phyloP scores from a whole-genome alignment of 2,329 filamentous ascomycete species.

The Scedosporium minutisporum region DNA sequence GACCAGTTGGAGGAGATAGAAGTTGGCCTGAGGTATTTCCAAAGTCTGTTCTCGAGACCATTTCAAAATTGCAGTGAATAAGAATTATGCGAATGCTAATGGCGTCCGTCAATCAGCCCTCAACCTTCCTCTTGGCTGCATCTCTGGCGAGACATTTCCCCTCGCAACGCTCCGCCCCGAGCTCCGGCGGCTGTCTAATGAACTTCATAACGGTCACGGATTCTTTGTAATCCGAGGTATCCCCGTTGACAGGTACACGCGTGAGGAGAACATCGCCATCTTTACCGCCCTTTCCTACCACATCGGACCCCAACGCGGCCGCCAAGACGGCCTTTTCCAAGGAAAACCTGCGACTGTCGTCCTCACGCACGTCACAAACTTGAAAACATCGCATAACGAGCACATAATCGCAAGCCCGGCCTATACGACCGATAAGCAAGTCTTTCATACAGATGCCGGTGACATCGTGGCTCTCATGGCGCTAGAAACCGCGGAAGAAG shows the following conservation, averaged over 20 bases:
- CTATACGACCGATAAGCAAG: constrained; percentile 30
- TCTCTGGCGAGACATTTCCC: constrained; percentile 42
- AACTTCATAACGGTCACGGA: constrained; percentile 48
- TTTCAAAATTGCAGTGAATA: not conserved
- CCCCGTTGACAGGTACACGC: constrained; percentile 38
- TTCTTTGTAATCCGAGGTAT: constrained; percentile 55
- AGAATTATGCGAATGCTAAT: not conserved
- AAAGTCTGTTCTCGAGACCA: constrained; percentile 4
- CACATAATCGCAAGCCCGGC: constrained; percentile 9
- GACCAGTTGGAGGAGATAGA: constrained; percentile 9
- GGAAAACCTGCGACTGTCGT: constrained; percentile 41
- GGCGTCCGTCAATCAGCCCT: constrained; percentile 17
- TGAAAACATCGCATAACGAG: constrained; percentile 21
- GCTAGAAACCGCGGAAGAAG: constrained; percentile 35
- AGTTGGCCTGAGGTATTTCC: constrained; percentile 7
- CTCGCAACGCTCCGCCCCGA: constrained; percentile 36
- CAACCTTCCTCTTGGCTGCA: constrained; percentile 26
- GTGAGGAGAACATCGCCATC: constrained; percentile 49
- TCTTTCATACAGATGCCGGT: constrained; percentile 47
- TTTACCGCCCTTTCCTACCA: constrained; percentile 52
- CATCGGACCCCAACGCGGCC: constrained; percentile 41
- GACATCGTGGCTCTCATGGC: constrained; percentile 47
- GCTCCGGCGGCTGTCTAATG: constrained; percentile 32
- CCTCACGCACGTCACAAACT: constrained; percentile 52
- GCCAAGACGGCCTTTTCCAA: constrained; percentile 41